A percentile compares a stretch with the other conserved stretches of the same genome.
These are phyloP conservation scores for Caryopteris hybrid DNA, from an alignment of 305 asterid species.

Conservation along the genomic window DNA sequence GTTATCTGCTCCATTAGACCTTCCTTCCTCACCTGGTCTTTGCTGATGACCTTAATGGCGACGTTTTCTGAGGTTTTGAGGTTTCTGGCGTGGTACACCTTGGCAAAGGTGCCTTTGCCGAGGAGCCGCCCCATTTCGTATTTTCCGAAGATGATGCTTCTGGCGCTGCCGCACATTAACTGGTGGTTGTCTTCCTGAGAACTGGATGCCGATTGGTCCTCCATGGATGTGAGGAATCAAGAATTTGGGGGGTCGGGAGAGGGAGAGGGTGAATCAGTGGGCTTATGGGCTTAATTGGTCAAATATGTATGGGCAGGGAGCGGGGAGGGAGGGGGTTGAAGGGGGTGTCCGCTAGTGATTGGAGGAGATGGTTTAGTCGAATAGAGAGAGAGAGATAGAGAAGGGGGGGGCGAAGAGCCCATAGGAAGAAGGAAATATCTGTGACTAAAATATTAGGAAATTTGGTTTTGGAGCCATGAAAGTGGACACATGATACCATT, in stretches of 20 bases:
- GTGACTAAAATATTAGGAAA: not conserved
- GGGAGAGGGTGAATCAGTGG: not conserved
- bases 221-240: not conserved
- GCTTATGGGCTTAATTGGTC: too few relatives aligned
- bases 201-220: constrained; percentile 5
- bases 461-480: not conserved
- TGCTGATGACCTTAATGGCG: constrained; percentile 65
- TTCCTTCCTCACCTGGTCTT: constrained; percentile 49
- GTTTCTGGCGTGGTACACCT: constrained; percentile 57
- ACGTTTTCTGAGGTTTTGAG: constrained; percentile 50
- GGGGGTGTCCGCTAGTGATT: constrained; percentile 21
- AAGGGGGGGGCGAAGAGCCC: not conserved
- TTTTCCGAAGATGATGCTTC: constrained; percentile 43
- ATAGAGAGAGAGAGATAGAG: constrained; percentile 14
- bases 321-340: not conserved
- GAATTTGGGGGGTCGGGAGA: not conserved
- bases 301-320: not conserved
- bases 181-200: not conserved
- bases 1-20: constrained; percentile 60
- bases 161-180: not conserved
- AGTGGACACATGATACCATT: constrained; percentile 14
- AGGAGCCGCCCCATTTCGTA: constrained; percentile 69
- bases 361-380: constrained; percentile 30
- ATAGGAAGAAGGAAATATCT: constrained; percentile 26
- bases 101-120: constrained; percentile 75